phyloP scores from a whole-genome alignment of 176 grass and related monocot genomes.

The Oryza meridionalis region DNA sequence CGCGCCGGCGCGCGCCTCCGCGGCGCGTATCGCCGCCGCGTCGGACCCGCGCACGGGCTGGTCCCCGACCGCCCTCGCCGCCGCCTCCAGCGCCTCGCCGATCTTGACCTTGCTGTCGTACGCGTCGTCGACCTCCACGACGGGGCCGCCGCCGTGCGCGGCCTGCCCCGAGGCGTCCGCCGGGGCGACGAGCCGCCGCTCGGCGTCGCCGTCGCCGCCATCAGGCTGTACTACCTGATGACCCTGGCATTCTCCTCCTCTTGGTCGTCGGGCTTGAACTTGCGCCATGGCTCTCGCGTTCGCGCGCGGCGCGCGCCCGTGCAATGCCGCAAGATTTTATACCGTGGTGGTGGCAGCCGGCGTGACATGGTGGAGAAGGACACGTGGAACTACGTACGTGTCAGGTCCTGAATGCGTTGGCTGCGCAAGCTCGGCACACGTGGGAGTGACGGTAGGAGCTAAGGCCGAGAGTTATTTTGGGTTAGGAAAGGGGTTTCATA shows the following conservation, averaged over 20 bases:
- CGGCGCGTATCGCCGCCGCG: constrained; percentile 57
- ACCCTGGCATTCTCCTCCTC: too few species aligned
- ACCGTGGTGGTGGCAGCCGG: too few species aligned
- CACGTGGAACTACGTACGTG: neutral
- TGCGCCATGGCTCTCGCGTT: neutral
- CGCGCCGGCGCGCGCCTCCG: constrained; percentile 28
- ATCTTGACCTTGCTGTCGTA: constrained; percentile 37
- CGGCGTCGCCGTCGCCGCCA: too few species aligned
- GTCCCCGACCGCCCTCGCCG: too few species aligned
- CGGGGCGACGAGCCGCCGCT: too few species aligned
- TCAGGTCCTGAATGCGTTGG: neutral
- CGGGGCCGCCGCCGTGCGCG: constrained; percentile 23
- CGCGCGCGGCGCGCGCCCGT: too few species aligned
- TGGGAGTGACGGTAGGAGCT: neutral
- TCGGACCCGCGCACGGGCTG: constrained; percentile 35
- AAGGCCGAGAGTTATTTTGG: too few species aligned
- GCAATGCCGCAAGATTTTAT: neutral
- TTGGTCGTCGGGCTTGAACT: too few species aligned
- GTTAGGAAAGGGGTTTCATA: too few species aligned
- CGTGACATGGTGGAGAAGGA: neutral
- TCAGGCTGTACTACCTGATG: too few species aligned
- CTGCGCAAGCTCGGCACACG: neutral
- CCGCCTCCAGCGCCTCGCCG: neutral
- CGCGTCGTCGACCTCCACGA: constrained; percentile 24
- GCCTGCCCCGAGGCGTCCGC: too few species aligned